Evolutionary conservation across 1,139 yeast species (phyloP).

Genomic region (Yamadazyma atlantica): DNA sequence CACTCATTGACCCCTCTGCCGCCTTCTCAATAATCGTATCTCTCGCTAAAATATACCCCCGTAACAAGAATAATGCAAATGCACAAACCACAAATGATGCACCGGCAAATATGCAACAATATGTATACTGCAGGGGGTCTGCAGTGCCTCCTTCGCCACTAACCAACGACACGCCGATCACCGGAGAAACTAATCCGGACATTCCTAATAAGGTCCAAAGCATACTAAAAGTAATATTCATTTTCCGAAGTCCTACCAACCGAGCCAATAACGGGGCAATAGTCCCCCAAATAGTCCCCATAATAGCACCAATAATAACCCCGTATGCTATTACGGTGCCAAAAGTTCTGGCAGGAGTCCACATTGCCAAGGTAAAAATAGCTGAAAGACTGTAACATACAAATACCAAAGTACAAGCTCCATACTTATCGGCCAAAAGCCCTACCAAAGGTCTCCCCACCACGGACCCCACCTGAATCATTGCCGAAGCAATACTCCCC

Average conservation of each 20-base stretch:
- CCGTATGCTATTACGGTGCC: slow-evolving; percentile 29
- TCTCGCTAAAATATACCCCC: slow-evolving; percentile 53
- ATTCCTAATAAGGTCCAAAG: slow-evolving; percentile 49
- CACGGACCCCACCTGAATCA: slow-evolving; percentile 44
- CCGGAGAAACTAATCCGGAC: slow-evolving; percentile 51
- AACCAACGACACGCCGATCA: slow-evolving; percentile 51
- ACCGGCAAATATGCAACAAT: slow-evolving; percentile 57
- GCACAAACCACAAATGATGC: slow-evolving; percentile 47
- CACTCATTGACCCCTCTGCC: slow-evolving; percentile 19
- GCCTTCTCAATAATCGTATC: slow-evolving; percentile 24
- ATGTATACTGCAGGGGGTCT: slow-evolving; percentile 44
- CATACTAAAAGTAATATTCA: slow-evolving; percentile 49
- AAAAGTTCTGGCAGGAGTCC: slow-evolving; percentile 36
- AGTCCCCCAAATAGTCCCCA: slow-evolving; percentile 32
- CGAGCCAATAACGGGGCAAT: slow-evolving; percentile 33
- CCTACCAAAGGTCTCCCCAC: slow-evolving; percentile 45
- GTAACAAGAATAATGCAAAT: slow-evolving; percentile 31
- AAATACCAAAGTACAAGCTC: slow-evolving; percentile 38
- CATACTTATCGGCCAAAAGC: slow-evolving; percentile 35
- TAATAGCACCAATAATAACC: slow-evolving; percentile 25
- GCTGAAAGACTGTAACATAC: slow-evolving; percentile 23
- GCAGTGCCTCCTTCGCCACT: slow-evolving; percentile 30
- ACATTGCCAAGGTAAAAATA: slow-evolving; percentile 31
- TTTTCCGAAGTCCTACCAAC: slow-evolving; percentile 47
- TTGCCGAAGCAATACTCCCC: slow-evolving; percentile 45